Evolutionary conservation across 2,329 filamentous ascomycete genomes (phyloP).

Genomic region (Bipolaris sorokiniana): DNA sequence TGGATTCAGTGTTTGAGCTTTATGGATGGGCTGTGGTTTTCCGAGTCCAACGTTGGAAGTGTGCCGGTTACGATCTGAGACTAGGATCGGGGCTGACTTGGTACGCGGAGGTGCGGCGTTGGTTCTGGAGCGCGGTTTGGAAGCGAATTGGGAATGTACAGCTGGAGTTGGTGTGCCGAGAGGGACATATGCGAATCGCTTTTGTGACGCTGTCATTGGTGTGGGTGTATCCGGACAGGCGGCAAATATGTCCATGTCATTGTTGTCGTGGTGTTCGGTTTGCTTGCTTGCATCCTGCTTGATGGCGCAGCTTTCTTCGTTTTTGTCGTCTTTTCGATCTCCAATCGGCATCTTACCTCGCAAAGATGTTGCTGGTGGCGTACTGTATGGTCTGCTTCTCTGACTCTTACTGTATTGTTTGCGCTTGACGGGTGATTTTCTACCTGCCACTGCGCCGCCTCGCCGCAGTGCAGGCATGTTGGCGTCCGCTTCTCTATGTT

Average conservation of each 20-base stretch:
- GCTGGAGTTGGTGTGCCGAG: constrained; percentile 8
- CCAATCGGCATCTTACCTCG: background rate
- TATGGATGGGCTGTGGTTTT: background rate
- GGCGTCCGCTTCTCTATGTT: background rate
- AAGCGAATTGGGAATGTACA: background rate
- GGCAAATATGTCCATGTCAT: background rate
- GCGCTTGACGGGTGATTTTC: constrained; percentile 12
- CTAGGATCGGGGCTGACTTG: background rate
- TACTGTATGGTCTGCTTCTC: constrained; percentile 9
- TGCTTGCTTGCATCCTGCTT: background rate
- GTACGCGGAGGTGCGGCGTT: too few species aligned
- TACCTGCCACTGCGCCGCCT: background rate
- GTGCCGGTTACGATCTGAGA: background rate
- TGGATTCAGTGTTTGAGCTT: too few species aligned
- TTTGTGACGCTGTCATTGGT: constrained; percentile 26
- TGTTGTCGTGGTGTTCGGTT: background rate
- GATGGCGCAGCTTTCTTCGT: background rate
- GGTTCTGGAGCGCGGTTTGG: background rate
- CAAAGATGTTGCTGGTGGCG: background rate
- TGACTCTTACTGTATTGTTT: constrained; percentile 2
- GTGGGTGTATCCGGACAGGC: constrained; percentile 31
- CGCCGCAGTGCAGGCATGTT: constrained; percentile 6
- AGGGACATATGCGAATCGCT: constrained; percentile 20
- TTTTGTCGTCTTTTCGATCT: background rate
- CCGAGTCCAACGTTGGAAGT: background rate